phyloP scores from a whole-genome alignment of 768 basidiomycete genomes.

The Heimioporus sp. region DNA sequence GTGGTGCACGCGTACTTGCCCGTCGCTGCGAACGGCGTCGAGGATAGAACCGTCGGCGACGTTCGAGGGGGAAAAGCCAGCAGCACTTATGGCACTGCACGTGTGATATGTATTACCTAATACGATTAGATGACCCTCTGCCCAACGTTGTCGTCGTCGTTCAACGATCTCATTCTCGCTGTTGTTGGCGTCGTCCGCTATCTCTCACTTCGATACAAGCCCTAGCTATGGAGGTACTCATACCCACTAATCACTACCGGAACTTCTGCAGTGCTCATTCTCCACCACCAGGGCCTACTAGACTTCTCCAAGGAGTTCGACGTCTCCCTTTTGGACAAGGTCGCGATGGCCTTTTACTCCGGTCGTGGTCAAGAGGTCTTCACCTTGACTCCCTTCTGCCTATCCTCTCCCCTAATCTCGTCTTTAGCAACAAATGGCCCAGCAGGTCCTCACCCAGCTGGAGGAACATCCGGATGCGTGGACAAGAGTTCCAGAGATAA shows the following conservation, averaged over 20 bases:
- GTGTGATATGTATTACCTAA: constrained; percentile 32
- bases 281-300: constrained; percentile 64
- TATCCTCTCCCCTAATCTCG: constrained; percentile 6
- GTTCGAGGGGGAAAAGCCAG: too few species aligned
- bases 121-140: constrained; percentile 38
- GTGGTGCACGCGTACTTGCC: neutral
- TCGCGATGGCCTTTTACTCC: constrained; percentile 90
- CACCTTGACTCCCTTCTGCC: constrained; percentile 9
- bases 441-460: constrained; percentile 91
- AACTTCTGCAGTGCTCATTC: constrained; percentile 6
- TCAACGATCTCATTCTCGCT: constrained; percentile 10
- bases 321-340: constrained; percentile 88
- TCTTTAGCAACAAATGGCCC: constrained; percentile 88
- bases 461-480: constrained; percentile 96
- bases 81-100: constrained; percentile 2
- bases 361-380: constrained; percentile 80
- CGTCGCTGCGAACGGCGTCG: neutral
- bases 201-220: constrained; percentile 5
- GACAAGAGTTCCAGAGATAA: constrained; percentile 93
- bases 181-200: constrained; percentile 7
- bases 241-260: neutral
- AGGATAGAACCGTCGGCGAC: too few species aligned
- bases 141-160: constrained; percentile 29
- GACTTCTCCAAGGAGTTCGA: constrained; percentile 95
- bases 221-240: constrained; percentile 37